A percentile compares a stretch with the other conserved stretches of the same genome.
Evolutionary conservation across 805 yeast species (phyloP).

Genomic region (Tetrapisispora taiwanensis): DNA sequence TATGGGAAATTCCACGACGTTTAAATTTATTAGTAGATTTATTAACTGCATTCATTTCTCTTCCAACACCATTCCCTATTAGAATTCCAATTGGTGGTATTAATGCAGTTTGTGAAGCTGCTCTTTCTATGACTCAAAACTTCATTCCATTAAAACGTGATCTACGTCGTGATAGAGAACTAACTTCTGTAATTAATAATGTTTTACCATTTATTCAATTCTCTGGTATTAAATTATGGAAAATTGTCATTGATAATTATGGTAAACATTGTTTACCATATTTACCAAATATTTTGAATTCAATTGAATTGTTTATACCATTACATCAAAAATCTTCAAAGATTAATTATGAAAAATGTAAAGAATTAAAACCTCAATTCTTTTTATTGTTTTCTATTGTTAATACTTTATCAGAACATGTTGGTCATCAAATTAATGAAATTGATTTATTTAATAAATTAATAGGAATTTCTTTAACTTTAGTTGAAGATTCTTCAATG

Average conservation of each 20-base stretch:
- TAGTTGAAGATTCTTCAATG: slow-evolving; percentile 29
- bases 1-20: slow-evolving; percentile 44
- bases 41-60: slow-evolving; percentile 36
- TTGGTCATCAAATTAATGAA: slow-evolving; percentile 38
- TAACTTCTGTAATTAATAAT: slow-evolving; percentile 35
- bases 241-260: slow-evolving; percentile 17
- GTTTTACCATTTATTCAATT: slow-evolving; percentile 38
- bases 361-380: slow-evolving; percentile 16
- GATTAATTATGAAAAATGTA: slow-evolving; percentile 32
- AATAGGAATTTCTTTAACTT: slow-evolving; percentile 44
- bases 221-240: slow-evolving; percentile 36
- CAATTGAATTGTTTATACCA: slow-evolving; percentile 54
- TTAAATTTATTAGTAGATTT: slow-evolving; percentile 38
- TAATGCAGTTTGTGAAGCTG: slow-evolving; percentile 41
- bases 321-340: slow-evolving; percentile 31
- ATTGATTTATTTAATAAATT: slow-evolving; percentile 43
- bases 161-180: slow-evolving; percentile 41
- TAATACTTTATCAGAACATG: slow-evolving; percentile 12
- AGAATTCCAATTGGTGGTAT: slow-evolving; percentile 56
- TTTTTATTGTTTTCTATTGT: slow-evolving; percentile 15
- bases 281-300: slow-evolving; percentile 38
- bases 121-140: slow-evolving; percentile 45
- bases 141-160: slow-evolving; percentile 49
- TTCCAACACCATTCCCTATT: slow-evolving; percentile 46
- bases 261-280: slow-evolving; percentile 37